Percentiles rank a stretch among this genome's conserved stretches.
phyloP scores from a whole-genome alignment of 2,329 filamentous ascomycete species.

The Xylaria sp. region DNA sequence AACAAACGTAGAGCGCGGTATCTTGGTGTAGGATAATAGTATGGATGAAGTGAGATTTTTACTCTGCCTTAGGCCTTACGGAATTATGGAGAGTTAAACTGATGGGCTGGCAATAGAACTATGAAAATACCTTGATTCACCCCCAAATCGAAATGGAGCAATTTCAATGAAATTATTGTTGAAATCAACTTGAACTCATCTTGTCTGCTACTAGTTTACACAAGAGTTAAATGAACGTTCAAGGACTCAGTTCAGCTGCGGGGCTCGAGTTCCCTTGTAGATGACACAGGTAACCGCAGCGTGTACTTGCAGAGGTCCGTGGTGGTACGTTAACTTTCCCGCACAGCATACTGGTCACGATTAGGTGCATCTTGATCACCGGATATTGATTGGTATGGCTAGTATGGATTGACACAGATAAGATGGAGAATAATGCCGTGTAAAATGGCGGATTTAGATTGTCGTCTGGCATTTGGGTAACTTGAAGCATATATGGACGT shows the following conservation, averaged over 20 bases:
- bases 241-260: not conserved
- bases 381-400: not conserved
- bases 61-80: too few relatives aligned
- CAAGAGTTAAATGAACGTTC: not conserved
- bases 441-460: not conserved
- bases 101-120: too few relatives aligned
- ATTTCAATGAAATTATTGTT: not conserved
- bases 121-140: too few relatives aligned
- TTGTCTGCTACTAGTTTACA: not conserved
- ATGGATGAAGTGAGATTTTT: too few relatives aligned
- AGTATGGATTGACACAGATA: not conserved
- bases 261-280: not conserved
- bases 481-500: not conserved
- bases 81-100: too few relatives aligned
- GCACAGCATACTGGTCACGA: not conserved
- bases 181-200: not conserved
- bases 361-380: not conserved
- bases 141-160: not conserved
- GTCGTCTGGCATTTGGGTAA: conserved; percentile 8
- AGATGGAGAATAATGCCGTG: not conserved
- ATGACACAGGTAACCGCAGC: not conserved
- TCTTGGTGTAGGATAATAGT: too few relatives aligned
- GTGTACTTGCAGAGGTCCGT: not conserved
- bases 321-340: not conserved
- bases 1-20: too few relatives aligned